Evolutionary conservation across 768 basidiomycete species (phyloP), one percentile per base, ranked within the genome.

Genomic region (Lepiota subincarnata): DNA sequence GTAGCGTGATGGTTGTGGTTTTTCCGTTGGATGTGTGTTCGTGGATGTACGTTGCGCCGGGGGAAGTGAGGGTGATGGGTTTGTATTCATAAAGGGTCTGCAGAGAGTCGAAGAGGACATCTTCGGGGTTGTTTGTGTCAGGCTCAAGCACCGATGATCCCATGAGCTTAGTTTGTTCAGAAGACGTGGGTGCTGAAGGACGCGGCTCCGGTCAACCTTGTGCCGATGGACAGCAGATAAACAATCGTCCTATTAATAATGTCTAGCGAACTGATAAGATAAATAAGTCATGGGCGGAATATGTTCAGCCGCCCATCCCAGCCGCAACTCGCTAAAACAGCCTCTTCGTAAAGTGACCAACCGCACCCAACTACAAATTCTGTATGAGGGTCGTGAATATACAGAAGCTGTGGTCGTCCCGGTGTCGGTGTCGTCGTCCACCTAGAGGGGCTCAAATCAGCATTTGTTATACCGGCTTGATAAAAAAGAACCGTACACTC

Each of bases 341-440:
- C 90, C 62, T 91, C 85, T 44, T 97, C 92, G 58, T 84, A 94
- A 61, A 97, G 68, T n/a, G 91, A 92, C 94, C 95, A 97, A 43
- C 81, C 79, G 62, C 89, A 87, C 0, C 92, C 95, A 38, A 89
- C 89, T 19, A 96, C 92, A 68, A 98, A 98, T 70, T 98, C 96
- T 1, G 90, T 95, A 65, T 98, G 96, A 5, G 84, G 74, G 64
- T 92, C 87, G 64, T 97, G 87, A 31, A 93, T 86, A 55, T 84
- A 68, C 55, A 87, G 64, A 45, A 88, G 65, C 55, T 83, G 77
- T 1, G 75, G 68, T 50, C 79, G 72, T 20, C 75, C 74, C 20
- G 76, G 67, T 1, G 66, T 60, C 8, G 84, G 80, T 42, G 69
- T 73, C n/a, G 85, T 86, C 56, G 82, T 81, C 92, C 92, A 94